A percentile compares a stretch with the other conserved stretches of the same genome.
Conservation (phyloP, 441 rosid species). For the Mallotus japonicus region DNA sequence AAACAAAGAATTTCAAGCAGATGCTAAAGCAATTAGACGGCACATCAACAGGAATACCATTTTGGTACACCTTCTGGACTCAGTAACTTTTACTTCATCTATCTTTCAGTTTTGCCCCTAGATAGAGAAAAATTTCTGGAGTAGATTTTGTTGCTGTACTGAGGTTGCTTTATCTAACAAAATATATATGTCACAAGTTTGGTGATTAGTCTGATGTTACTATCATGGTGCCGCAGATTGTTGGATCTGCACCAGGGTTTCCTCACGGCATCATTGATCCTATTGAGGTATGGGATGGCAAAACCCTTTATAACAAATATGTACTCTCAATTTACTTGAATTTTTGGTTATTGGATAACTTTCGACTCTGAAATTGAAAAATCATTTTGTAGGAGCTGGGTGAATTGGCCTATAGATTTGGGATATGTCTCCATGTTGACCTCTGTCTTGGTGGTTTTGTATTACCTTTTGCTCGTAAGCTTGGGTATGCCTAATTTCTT, state of each 20-base stretch:
- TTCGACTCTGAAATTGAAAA: constrained; percentile 4
- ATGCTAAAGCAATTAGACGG: constrained; percentile 65
- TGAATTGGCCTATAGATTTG: constrained; percentile 64
- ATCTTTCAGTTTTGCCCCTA: not conserved
- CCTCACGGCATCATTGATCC: constrained; percentile 99
- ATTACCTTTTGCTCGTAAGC: constrained; percentile 88
- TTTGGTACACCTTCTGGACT: constrained; percentile 49
- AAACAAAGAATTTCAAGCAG: constrained; percentile 74
- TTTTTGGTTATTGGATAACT: not conserved
- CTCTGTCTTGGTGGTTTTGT: constrained; percentile 99
- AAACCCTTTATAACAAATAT: not conserved
- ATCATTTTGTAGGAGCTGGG: constrained; percentile 76
- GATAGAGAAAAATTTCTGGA: not conserved
- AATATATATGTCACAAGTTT: constrained; percentile 10
- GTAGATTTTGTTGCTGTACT: constrained; percentile 13
- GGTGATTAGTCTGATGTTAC: constrained; percentile 18
- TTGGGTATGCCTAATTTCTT: constrained; percentile 53
- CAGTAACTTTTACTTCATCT: not conserved
- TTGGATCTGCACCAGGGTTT: constrained; percentile 97
- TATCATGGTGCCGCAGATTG: constrained; percentile 57
- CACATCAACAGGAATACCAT: constrained; percentile 74
- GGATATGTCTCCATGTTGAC: constrained; percentile 93
- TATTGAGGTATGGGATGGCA: constrained; percentile 60
- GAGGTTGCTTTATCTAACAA: constrained; percentile 17
- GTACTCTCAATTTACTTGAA: not conserved